Evolutionary conservation across 768 basidiomycete genomes (phyloP).

Genomic region (Agaricus subrufescens): DNA sequence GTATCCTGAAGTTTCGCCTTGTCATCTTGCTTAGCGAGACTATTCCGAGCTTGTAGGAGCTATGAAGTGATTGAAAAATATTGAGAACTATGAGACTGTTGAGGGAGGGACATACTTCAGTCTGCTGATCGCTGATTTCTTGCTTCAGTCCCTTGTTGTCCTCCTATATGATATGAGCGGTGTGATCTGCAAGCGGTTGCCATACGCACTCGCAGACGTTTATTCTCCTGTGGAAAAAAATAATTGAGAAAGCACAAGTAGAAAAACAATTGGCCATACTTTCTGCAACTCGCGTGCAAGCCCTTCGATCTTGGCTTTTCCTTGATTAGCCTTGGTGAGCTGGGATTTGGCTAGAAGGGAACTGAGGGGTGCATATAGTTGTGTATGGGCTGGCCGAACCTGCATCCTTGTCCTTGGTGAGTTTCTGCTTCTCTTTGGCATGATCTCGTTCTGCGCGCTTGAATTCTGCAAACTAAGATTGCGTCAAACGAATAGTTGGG

Average conservation of each 20-base stretch:
- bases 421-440: slow-evolving; percentile 88
- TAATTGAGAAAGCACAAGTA: slow-evolving; percentile 6
- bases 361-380: not conserved
- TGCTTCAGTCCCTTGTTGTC: slow-evolving; percentile 77
- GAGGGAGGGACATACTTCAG: slow-evolving; percentile 49
- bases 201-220: slow-evolving; percentile 69
- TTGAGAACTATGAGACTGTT: not conserved
- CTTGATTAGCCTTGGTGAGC: slow-evolving; percentile 83
- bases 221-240: slow-evolving; percentile 64
- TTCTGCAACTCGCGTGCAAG: slow-evolving; percentile 87
- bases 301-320: slow-evolving; percentile 87
- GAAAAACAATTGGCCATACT: slow-evolving; percentile 36
- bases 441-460: slow-evolving; percentile 85
- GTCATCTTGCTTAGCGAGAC: slow-evolving; percentile 76
- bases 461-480: slow-evolving; percentile 75
- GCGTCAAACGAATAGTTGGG: slow-evolving; percentile 13
- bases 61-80: slow-evolving; percentile 22
- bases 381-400: slow-evolving; percentile 36
- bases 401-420: slow-evolving; percentile 87
- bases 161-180: slow-evolving; percentile 47
- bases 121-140: slow-evolving; percentile 83
- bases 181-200: not conserved
- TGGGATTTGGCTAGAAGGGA: slow-evolving; percentile 67
- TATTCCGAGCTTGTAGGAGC: slow-evolving; percentile 78
- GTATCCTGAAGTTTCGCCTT: slow-evolving; percentile 74